Conservation (phyloP, 2,329 filamentous ascomycete species). For the Cladophialophora chaetospira region DNA sequence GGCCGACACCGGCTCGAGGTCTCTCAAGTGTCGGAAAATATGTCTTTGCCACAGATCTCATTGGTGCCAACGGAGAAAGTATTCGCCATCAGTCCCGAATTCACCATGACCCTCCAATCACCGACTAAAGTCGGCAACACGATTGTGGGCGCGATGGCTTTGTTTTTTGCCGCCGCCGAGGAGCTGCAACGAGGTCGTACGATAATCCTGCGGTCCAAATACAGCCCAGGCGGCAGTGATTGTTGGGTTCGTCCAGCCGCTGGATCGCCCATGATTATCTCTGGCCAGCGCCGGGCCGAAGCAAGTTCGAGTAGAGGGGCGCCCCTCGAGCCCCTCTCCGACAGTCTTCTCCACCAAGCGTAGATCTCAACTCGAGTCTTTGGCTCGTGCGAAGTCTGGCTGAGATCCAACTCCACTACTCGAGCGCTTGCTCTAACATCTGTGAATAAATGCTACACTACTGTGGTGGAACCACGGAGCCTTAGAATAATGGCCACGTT, state of each 20-base stretch:
- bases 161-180: slow-evolving; percentile 3
- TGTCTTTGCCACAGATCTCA: neutral
- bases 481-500: neutral
- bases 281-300: slow-evolving; percentile 11
- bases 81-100: slow-evolving; percentile 1
- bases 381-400: no score
- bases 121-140: neutral
- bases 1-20: slow-evolving; percentile 5
- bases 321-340: slow-evolving; percentile 2
- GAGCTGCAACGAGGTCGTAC: neutral
- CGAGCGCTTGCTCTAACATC: slow-evolving; percentile 2
- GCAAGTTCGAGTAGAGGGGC: slow-evolving; percentile 5
- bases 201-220: neutral
- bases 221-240: neutral
- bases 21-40: slow-evolving; percentile 4
- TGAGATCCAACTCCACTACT: no score
- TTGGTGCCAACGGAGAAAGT: slow-evolving; percentile 1
- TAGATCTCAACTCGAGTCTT: neutral
- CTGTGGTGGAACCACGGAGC: neutral
- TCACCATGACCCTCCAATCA: slow-evolving; percentile 5
- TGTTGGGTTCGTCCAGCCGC: neutral
- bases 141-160: neutral
- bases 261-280: neutral
- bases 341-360: neutral
- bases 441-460: neutral